Evolutionary conservation across 1,284 basidiomycete species (phyloP), one percentile per base, ranked within the genome.

Genomic region (Rhodotorula mucilaginosa): DNA sequence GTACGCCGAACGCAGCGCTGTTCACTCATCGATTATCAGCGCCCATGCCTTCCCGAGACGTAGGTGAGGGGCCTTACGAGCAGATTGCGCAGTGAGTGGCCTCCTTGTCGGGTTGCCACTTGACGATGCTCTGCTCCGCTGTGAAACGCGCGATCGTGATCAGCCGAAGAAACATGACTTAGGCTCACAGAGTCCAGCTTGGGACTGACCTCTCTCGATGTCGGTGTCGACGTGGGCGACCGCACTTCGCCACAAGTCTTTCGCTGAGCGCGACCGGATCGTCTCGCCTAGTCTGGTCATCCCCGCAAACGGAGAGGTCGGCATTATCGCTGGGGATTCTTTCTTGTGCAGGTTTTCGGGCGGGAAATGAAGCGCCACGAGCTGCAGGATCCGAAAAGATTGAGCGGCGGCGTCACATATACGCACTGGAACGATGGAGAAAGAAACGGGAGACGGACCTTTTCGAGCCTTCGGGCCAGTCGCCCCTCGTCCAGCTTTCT

Each of bases 61-160:
- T 13, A 26, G 10, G 21, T 12, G 26, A 70, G 26, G 68, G 51
- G 21, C 85, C 90, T 80, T 80, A 92, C 92, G 82, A 81, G 87
- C 96, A 99, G 73, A 95, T 84, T 2, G 91, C 89, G 83, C 95
- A 98, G 67, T 88, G 87, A 47, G 86, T 87, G 0, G 88, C 91
- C 16, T 85, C 80, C 0, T 85, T 83, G 79, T 97, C 96, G 52
- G 91, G 88, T 80, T 97, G 88, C 96, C 96, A 99, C 19, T 93
- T 93, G 5, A 97, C 93, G 76, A 99, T 95, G 48, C 86, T 84
- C 82, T 97, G 94, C 81, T 99, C 96, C 4, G 88, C 88, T 67
- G 86, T 12, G 12, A 10, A 1, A 2, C 2, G 2, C 1, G 1
- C 26, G 26, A 12, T 13, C 51, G 29, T 18, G 2, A 46, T 65